phyloP scores from a whole-genome alignment of 139 green algal species.

The Pedinophyceae sp. region DNA sequence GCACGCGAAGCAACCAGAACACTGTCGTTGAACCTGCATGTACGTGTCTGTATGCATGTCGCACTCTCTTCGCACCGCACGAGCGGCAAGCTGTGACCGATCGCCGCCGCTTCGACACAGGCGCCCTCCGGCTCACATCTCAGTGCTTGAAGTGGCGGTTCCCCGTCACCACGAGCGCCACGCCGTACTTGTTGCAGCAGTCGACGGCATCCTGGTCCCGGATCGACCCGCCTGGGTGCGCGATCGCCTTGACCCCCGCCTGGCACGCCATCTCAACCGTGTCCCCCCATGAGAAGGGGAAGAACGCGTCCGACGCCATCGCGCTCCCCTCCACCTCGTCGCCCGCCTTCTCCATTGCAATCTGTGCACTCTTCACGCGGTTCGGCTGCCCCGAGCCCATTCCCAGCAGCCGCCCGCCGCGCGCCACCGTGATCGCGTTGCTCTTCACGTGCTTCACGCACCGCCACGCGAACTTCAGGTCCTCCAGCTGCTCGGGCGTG shows the following conservation, averaged over 20 bases:
- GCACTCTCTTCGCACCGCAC: too few species aligned
- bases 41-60: too few species aligned
- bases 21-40: too few species aligned
- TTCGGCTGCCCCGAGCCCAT: conserved; percentile 99
- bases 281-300: conserved; percentile 95
- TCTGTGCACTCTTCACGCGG: conserved; percentile 81
- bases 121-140: too few species aligned
- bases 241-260: conserved; percentile 85
- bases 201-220: conserved; percentile 87
- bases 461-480: conserved; percentile 92
- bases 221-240: conserved; percentile 85
- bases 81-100: too few species aligned
- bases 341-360: conserved; percentile 89
- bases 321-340: conserved; percentile 51
- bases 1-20: too few species aligned
- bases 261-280: conserved; percentile 90
- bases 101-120: too few species aligned
- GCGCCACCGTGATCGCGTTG: conserved; percentile 97
- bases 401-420: conserved; percentile 75
- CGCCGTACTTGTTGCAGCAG: conserved; percentile 97
- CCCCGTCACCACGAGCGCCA: conserved; percentile 81
- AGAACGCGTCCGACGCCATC: conserved; percentile 93
- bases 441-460: conserved; percentile 98
- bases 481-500: conserved; percentile 68
- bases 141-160: conserved; percentile 96